Percentiles rank a stretch among this genome's conserved stretches.
Evolutionary conservation across 2,329 filamentous ascomycete species (phyloP).

Genomic region (Aureobasidium sp.): DNA sequence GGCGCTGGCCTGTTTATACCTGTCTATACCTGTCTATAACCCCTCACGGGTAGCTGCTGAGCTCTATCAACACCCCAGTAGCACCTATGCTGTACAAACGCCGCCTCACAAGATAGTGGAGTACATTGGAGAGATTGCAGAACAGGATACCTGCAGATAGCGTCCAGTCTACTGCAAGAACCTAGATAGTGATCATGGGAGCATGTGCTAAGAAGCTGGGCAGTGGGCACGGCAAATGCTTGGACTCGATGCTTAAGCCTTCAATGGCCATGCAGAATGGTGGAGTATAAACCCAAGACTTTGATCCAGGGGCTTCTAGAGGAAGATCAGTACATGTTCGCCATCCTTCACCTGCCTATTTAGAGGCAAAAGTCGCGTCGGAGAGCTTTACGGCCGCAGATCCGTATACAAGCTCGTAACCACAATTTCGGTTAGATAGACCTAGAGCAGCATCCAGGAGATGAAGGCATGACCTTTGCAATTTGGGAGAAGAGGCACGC

Average conservation of each 20-base stretch:
- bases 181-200: background rate
- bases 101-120: background rate
- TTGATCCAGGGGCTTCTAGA: background rate
- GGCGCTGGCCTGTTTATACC: background rate
- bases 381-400: background rate
- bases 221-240: background rate
- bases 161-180: background rate
- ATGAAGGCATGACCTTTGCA: background rate
- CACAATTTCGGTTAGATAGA: constrained; percentile 4
- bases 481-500: background rate
- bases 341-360: background rate
- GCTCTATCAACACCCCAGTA: background rate
- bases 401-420: background rate
- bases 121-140: background rate
- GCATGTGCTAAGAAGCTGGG: background rate
- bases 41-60: background rate
- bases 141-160: background rate
- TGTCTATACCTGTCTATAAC: background rate
- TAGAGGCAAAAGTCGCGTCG: background rate
- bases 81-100: background rate
- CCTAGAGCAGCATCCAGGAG: background rate
- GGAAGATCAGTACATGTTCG: background rate
- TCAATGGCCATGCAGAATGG: background rate
- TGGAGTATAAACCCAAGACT: background rate
- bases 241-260: background rate